Evolutionary conservation across 768 basidiomycete species (phyloP), one percentile per base, ranked within the genome.

Genomic region (Rhodotorula taiwanensis): DNA sequence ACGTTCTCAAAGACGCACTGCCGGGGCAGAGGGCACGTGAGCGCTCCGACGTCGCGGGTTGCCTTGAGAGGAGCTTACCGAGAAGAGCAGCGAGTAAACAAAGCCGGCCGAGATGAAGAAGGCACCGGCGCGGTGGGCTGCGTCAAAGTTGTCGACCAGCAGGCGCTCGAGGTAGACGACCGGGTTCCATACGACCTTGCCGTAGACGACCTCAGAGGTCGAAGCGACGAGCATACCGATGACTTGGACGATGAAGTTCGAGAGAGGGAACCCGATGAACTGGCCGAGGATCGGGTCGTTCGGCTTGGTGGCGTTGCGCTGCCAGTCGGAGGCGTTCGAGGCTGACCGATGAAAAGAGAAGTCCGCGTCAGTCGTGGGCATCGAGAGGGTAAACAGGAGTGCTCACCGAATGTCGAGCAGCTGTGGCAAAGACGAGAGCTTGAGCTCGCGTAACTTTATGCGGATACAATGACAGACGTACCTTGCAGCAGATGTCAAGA

Each of bases 401-500:
- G n/a, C n/a, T n/a, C n/a, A n/a, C n/a, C n/a, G 39, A 74, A 74
- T 0, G 74, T 74, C 3, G 64, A 61, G 45, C 74, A 74, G n/a
- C n/a, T n/a, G n/a, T n/a, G n/a, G n/a, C n/a, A n/a, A n/a, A n/a
- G n/a, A n/a, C 20, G 41, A 41, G 41, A 41, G 20, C 20, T 20
- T 41, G 41, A 11, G 41, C 20, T 20, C 13, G 41, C 11, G 20
- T 41, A 20, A 41, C 13, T 41, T 11, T 41, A 11, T 11, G 41
- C 41, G 11, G 41, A 20, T 11, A 41, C 20, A 20, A 20, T 11
- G 41, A 11, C 41, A 41, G 13, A 41, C 11, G 41, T 11, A 41
- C 11, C 64, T 63, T 0, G 74, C 72, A 0, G 74, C 73, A 60
- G 50, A 87, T 27, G 83, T 85, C 82, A 86, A 85, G 70, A 86